Percentiles rank a stretch among this genome's conserved stretches.
phyloP scores from a whole-genome alignment of 176 grass and related monocot species.

The Thalia dealbata region DNA sequence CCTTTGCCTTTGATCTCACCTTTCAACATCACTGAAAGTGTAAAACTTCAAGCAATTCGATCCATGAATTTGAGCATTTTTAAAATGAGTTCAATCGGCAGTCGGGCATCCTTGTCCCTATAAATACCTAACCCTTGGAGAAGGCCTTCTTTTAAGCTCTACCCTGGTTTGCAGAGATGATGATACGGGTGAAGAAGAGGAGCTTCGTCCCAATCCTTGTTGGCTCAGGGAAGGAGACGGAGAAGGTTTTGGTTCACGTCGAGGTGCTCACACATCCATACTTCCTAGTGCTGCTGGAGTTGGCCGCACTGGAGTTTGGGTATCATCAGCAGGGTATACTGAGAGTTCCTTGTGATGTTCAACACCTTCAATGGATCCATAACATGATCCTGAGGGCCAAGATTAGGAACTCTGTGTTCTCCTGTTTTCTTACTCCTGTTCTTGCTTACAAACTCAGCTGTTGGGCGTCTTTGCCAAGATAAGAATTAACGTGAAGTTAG shows the following conservation, averaged over 20 bases:
- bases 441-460: not conserved
- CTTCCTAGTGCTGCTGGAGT: slow-evolving; percentile 36
- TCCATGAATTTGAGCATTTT: too few relatives aligned
- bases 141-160: too few relatives aligned
- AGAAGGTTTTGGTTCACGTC: slow-evolving; percentile 23
- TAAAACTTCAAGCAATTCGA: too few relatives aligned
- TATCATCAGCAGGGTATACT: slow-evolving; percentile 42
- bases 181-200: too few relatives aligned
- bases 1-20: too few relatives aligned
- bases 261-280: slow-evolving; percentile 32
- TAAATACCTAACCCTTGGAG: too few relatives aligned
- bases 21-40: too few relatives aligned
- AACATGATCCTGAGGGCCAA: slow-evolving; percentile 22
- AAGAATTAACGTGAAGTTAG: not conserved
- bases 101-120: too few relatives aligned
- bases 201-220: too few relatives aligned
- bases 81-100: too few relatives aligned
- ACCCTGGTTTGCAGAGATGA: too few relatives aligned
- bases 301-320: slow-evolving; percentile 38
- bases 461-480: not conserved
- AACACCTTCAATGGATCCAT: slow-evolving; percentile 16
- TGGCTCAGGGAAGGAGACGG: not conserved
- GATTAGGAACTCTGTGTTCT: not conserved
- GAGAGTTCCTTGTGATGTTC: slow-evolving; percentile 34
- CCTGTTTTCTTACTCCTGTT: not conserved